Evolutionary conservation across 2,329 filamentous ascomycete genomes (phyloP).

Genomic region (Pseudofabraea citricarpa): DNA sequence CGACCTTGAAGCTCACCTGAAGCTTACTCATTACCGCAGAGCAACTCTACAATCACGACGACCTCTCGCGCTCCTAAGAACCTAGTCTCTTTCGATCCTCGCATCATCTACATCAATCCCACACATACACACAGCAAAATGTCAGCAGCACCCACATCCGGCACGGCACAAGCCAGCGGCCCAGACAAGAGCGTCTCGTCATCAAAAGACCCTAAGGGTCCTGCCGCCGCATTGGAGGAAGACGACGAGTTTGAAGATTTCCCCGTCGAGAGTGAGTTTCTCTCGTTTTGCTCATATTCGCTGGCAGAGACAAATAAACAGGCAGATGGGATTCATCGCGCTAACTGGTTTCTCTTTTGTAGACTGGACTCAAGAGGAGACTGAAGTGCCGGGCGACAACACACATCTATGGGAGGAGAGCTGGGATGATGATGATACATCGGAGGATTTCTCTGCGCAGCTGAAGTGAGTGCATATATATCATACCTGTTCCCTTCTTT

Average conservation of each 20-base stretch:
- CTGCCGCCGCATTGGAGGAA: constrained; percentile 71
- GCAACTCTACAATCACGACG: too few species aligned
- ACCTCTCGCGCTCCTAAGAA: too few species aligned
- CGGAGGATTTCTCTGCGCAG: constrained; percentile 92
- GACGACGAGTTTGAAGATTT: constrained; percentile 99
- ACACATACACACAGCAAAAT: constrained; percentile 13
- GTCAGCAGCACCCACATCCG: constrained; percentile 26
- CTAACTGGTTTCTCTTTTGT: too few species aligned
- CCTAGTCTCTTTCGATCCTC: not conserved
- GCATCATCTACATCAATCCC: not conserved
- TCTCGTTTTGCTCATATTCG: not conserved
- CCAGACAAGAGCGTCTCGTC: constrained; percentile 26
- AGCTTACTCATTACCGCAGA: too few species aligned
- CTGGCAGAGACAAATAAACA: not conserved
- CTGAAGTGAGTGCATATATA: constrained; percentile 70
- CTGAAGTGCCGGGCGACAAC: constrained; percentile 71
- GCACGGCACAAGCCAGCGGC: constrained; percentile 17
- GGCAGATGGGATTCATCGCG: constrained; percentile 1
- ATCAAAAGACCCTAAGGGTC: constrained; percentile 34
- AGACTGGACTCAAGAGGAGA: constrained; percentile 95
- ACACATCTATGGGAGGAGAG: constrained; percentile 98
- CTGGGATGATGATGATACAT: constrained; percentile 98
- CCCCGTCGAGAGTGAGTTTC: constrained; percentile 76
- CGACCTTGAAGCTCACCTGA: too few species aligned
- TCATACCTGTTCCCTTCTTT: too few species aligned